phyloP scores from a whole-genome alignment of 371 early-diverging fungal species.

The Entomophthora muscae region DNA sequence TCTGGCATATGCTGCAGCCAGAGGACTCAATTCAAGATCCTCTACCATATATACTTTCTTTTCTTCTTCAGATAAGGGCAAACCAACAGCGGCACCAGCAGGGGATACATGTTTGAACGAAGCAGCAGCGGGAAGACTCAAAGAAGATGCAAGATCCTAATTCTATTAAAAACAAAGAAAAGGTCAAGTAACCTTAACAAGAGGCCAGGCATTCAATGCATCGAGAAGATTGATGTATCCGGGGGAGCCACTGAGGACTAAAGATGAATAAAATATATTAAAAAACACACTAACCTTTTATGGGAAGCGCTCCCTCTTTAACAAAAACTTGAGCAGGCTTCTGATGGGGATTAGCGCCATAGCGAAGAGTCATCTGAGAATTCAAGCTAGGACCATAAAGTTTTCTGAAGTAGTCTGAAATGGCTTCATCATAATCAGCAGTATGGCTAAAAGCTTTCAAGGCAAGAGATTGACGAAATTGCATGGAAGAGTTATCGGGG shows the following conservation, averaged over 20 bases:
- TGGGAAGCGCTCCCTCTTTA: slow-evolving; percentile 66
- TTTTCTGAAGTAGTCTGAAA: slow-evolving; percentile 83
- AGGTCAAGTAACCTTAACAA: slow-evolving; percentile 56
- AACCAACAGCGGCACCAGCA: slow-evolving; percentile 90
- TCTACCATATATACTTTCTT: slow-evolving; percentile 83
- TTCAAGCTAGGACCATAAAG: slow-evolving; percentile 55
- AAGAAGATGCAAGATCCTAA: slow-evolving; percentile 31
- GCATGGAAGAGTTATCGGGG: slow-evolving; percentile 16
- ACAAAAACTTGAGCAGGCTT: slow-evolving; percentile 86
- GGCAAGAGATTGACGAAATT: slow-evolving; percentile 25
- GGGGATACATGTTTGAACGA: slow-evolving; percentile 98
- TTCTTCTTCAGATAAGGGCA: slow-evolving; percentile 63
- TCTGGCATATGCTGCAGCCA: slow-evolving; percentile 73
- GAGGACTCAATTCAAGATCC: slow-evolving; percentile 54
- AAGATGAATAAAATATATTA: background rate
- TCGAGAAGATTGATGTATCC: slow-evolving; percentile 96
- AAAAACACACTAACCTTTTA: slow-evolving; percentile 28
- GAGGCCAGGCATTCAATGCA: slow-evolving; percentile 90
- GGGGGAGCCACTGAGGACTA: slow-evolving; percentile 78
- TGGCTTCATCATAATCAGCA: slow-evolving; percentile 87
- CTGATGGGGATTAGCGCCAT: slow-evolving; percentile 97
- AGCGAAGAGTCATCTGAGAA: slow-evolving; percentile 72
- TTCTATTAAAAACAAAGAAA: background rate
- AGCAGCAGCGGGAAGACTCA: slow-evolving; percentile 77
- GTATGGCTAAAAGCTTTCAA: slow-evolving; percentile 81